phyloP scores from a whole-genome alignment of 2,329 filamentous ascomycete species.

The Neonectria faginata region DNA sequence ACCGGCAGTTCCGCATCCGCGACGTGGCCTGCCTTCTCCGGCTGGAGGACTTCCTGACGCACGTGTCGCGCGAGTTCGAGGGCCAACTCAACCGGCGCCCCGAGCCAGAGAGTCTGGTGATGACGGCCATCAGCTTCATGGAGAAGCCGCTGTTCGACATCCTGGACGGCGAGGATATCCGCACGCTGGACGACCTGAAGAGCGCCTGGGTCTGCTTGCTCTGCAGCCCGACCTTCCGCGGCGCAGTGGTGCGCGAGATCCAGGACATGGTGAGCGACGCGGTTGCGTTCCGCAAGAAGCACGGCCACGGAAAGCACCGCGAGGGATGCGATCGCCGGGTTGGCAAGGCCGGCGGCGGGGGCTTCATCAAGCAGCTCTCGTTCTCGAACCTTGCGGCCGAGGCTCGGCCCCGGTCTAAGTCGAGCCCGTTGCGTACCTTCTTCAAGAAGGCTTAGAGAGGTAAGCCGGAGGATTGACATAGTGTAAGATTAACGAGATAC shows the following conservation, averaged over 20 bases:
- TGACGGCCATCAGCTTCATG: slow-evolving; percentile 18
- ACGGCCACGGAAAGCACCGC: slow-evolving; percentile 17
- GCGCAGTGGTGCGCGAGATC: slow-evolving; percentile 18
- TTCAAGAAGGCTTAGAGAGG: neutral
- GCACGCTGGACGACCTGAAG: slow-evolving; percentile 11
- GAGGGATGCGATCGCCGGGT: slow-evolving; percentile 20
- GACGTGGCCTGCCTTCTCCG: slow-evolving; percentile 34
- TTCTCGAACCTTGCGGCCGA: neutral
- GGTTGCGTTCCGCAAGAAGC: slow-evolving; percentile 8
- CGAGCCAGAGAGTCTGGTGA: neutral
- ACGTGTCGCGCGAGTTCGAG: slow-evolving; percentile 22
- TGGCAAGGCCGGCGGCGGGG: neutral
- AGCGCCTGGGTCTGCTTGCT: slow-evolving; percentile 23
- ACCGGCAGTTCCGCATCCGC: slow-evolving; percentile 14
- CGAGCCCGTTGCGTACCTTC: neutral
- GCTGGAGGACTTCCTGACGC: slow-evolving; percentile 31
- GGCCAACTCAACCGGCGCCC: neutral
- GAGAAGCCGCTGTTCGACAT: slow-evolving; percentile 19
- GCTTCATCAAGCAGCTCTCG: neutral
- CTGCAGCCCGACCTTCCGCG: slow-evolving; percentile 2
- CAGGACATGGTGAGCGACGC: slow-evolving; percentile 18
- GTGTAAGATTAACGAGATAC: neutral
- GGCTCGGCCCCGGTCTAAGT: neutral
- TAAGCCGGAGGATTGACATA: neutral
- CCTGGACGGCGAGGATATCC: neutral